These are phyloP conservation scores for Canavalia gladiata DNA, from an alignment of 306 rosid species.

Conservation along the genomic window DNA sequence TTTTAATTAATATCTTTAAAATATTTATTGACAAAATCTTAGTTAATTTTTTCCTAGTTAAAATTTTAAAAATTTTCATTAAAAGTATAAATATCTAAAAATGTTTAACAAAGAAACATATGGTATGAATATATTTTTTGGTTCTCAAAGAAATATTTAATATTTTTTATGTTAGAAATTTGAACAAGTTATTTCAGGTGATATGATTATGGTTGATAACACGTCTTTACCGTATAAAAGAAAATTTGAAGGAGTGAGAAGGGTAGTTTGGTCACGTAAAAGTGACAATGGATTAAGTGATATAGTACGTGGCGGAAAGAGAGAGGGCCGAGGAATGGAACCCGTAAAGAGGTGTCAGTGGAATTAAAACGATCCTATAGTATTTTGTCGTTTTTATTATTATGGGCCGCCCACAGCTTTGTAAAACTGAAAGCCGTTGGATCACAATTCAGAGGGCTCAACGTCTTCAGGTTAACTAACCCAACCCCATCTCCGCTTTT, in stretches of 20 bases:
- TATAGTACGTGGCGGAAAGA: constrained; percentile 33
- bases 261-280: constrained; percentile 39
- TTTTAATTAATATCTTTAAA: too few relatives aligned
- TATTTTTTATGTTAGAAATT: too few relatives aligned
- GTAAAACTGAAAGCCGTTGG: constrained; percentile 55
- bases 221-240: too few relatives aligned
- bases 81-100: too few relatives aligned
- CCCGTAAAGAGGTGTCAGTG: constrained; percentile 20
- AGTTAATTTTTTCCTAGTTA: too few relatives aligned
- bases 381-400: constrained; percentile 42
- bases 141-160: too few relatives aligned
- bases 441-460: constrained; percentile 46
- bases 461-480: constrained; percentile 49
- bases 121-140: too few relatives aligned
- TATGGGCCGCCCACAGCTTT: constrained; percentile 65
- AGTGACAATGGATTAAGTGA: constrained; percentile 24
- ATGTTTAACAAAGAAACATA: too few relatives aligned
- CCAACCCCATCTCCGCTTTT: constrained; percentile 11
- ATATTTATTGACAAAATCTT: too few relatives aligned
- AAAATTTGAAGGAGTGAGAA: background rate
- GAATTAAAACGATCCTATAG: constrained; percentile 44
- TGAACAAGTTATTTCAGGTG: too few relatives aligned
- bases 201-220: too few relatives aligned
- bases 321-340: background rate
- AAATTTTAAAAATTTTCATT: too few relatives aligned